Evolutionary conservation across 2,329 filamentous ascomycete species (phyloP).

Genomic region (Phaeosphaeria sp.): DNA sequence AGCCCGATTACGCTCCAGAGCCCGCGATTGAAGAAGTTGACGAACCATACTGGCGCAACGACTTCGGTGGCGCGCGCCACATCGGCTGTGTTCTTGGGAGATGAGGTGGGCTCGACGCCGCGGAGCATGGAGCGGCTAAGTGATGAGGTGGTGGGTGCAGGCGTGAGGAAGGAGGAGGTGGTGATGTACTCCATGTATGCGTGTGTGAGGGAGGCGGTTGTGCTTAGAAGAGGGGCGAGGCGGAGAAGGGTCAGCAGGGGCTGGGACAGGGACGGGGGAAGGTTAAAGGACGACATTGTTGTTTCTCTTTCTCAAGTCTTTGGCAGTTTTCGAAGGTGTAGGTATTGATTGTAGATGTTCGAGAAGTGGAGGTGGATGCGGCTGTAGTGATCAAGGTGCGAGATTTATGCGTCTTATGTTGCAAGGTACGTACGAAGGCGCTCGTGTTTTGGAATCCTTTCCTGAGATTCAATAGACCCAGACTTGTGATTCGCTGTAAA

Average conservation of each 20-base stretch:
- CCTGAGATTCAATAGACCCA: neutral
- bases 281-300: neutral
- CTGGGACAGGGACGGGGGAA: slow-evolving; percentile 9
- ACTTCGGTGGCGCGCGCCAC: slow-evolving; percentile 17
- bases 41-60: slow-evolving; percentile 23
- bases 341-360: neutral
- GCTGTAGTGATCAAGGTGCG: neutral
- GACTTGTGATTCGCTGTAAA: neutral
- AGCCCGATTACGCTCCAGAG: slow-evolving; percentile 24
- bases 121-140: slow-evolving; percentile 6
- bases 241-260: slow-evolving; percentile 25
- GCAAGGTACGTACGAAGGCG: neutral
- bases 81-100: neutral
- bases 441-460: neutral
- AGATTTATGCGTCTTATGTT: neutral
- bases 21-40: slow-evolving; percentile 26
- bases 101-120: neutral
- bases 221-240: slow-evolving; percentile 27
- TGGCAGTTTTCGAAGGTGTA: no score
- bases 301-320: neutral
- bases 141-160: slow-evolving; percentile 9
- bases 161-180: slow-evolving; percentile 24
- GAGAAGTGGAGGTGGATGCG: neutral
- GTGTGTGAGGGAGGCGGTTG: slow-evolving; percentile 33
- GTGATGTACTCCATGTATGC: slow-evolving; percentile 35